Percentiles rank a stretch among this genome's conserved stretches.
These are phyloP conservation scores for Acanthamoeba royreba DNA, from an alignment of 208 protist species.

Conservation along the genomic window DNA sequence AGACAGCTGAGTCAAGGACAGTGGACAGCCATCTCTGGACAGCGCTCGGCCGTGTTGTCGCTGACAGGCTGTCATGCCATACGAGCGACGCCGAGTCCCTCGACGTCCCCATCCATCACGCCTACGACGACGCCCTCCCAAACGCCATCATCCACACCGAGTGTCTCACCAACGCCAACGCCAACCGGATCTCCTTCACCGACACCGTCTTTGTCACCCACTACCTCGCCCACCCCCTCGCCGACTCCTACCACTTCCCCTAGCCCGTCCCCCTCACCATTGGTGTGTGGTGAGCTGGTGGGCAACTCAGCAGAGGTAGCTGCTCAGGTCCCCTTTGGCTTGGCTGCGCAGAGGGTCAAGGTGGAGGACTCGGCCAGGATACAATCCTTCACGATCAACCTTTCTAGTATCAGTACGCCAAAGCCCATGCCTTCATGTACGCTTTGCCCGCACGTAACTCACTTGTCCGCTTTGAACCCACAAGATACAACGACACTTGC, in stretches of 20 bases:
- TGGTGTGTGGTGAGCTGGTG: neutral
- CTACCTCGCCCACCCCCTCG: neutral
- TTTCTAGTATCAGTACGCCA: neutral
- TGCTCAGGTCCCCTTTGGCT: neutral
- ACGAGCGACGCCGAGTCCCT: neutral
- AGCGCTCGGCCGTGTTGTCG: neutral
- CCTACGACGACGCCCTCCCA: neutral
- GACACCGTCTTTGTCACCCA: neutral
- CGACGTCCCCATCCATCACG: neutral
- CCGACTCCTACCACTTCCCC: neutral
- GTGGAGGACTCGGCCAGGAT: neutral
- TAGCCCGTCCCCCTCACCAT: neutral
- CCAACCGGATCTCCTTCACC: neutral
- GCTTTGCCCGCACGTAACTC: neutral
- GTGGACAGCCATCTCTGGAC: too few relatives aligned
- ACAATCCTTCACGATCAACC: neutral
- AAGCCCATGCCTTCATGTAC: neutral
- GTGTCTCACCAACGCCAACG: neutral
- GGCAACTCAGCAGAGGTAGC: neutral
- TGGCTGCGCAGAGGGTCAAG: neutral
- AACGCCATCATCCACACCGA: neutral
- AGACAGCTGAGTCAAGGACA: too few relatives aligned
- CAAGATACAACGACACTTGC: neutral
- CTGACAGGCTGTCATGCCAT: neutral
- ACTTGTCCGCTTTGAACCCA: neutral